Percentiles rank a stretch among this genome's conserved stretches.
These are phyloP conservation scores for Helianthus annuus DNA, from an alignment of 129 eudicot genomes.

Conservation along the genomic window HanXRQr2.0-SUNRISE NC_035443.2:9681089-9681588, in stretches of 20 bases:
- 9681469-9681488: conserved; percentile 36
- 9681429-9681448: conserved; percentile 16
- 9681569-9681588: too few species aligned
- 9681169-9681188: conserved; percentile 36
- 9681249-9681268: conserved; percentile 30
- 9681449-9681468: conserved; percentile 13
- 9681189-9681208: conserved; percentile 26
- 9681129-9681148: conserved; percentile 30
- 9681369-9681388: neutral
- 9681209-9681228: conserved; percentile 15
- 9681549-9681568: too few species aligned
- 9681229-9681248: neutral
- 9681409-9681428: neutral
- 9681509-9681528: neutral
- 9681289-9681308: conserved; percentile 31
- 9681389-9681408: neutral
- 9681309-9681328: conserved; percentile 29
- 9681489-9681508: conserved; percentile 11
- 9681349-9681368: conserved; percentile 5
- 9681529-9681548: neutral
- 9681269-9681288: conserved; percentile 34
- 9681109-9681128: conserved; percentile 12
- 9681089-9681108: conserved; percentile 53
- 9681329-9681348: conserved; percentile 19
- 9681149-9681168: conserved; percentile 35